Percentiles rank a stretch among this genome's conserved stretches.
phyloP scores from a whole-genome alignment of 2,329 filamentous ascomycete genomes.

The Fusarium lateritium region DNA sequence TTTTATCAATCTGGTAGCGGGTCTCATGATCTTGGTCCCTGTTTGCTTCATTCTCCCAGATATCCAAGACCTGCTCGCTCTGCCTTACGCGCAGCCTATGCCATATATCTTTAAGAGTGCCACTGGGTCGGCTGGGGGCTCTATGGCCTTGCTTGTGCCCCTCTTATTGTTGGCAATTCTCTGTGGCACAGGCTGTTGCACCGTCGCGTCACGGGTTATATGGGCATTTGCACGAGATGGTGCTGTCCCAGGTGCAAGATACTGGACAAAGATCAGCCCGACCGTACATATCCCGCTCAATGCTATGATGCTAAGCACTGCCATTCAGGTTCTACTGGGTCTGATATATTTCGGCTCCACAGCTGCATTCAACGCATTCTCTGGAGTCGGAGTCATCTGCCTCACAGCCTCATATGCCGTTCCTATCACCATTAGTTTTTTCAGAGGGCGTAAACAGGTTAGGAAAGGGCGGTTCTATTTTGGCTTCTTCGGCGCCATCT shows the following conservation, averaged over 20 bases:
- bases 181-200: slow-evolving; percentile 78
- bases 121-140: slow-evolving; percentile 71
- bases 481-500: slow-evolving; percentile 72
- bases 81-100: slow-evolving; percentile 69
- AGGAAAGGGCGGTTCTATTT: slow-evolving; percentile 71
- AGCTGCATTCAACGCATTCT: slow-evolving; percentile 79
- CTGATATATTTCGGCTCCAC: slow-evolving; percentile 78
- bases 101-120: slow-evolving; percentile 75
- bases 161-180: slow-evolving; percentile 76
- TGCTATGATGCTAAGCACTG: slow-evolving; percentile 80
- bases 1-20: slow-evolving; percentile 75
- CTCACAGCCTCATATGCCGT: slow-evolving; percentile 77
- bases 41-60: slow-evolving; percentile 78
- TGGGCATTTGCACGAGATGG: slow-evolving; percentile 81
- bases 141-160: slow-evolving; percentile 74
- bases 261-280: slow-evolving; percentile 73
- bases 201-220: slow-evolving; percentile 75
- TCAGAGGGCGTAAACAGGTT: slow-evolving; percentile 72
- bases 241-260: slow-evolving; percentile 73
- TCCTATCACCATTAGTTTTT: slow-evolving; percentile 75
- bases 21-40: slow-evolving; percentile 77
- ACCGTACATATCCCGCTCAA: slow-evolving; percentile 76
- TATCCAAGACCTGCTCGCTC: slow-evolving; percentile 65
- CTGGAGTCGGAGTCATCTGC: slow-evolving; percentile 78
- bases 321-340: slow-evolving; percentile 73